Conservation (phyloP, 208 protist genomes). For the Leishmania arabica region DNA sequence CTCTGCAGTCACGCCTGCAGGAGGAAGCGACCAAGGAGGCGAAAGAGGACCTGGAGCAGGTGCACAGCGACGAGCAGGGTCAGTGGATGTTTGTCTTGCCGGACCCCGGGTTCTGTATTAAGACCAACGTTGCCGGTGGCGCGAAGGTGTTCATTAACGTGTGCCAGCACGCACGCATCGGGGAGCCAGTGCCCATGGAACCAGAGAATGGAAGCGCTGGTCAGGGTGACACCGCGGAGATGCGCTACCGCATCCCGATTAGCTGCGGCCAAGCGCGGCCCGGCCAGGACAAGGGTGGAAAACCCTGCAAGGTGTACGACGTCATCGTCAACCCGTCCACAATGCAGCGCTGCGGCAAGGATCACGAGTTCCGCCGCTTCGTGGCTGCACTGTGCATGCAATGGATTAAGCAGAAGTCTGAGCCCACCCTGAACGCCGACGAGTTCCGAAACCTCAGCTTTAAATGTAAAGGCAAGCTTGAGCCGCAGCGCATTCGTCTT, state of each 20-base stretch:
- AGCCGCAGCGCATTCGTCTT: conserved; percentile 88
- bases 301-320: conserved; percentile 91
- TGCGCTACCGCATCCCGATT: conserved; percentile 86
- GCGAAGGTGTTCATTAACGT: conserved; percentile 92
- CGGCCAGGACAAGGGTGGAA: conserved; percentile 83
- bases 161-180: conserved; percentile 83
- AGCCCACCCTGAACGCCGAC: conserved; percentile 88
- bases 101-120: conserved; percentile 86
- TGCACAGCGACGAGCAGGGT: conserved; percentile 87
- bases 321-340: conserved; percentile 89
- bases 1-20: conserved; percentile 72
- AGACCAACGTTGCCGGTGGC: conserved; percentile 62
- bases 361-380: conserved; percentile 87
- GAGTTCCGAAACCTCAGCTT: conserved; percentile 90
- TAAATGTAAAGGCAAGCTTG: conserved; percentile 82
- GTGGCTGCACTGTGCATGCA: conserved; percentile 88
- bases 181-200: conserved; percentile 85
- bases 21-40: conserved; percentile 56
- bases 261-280: conserved; percentile 86
- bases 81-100: conserved; percentile 91
- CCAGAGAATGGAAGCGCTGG: conserved; percentile 12
- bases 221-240: conserved; percentile 38
- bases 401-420: conserved; percentile 90
- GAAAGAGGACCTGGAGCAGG: conserved; percentile 76
- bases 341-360: conserved; percentile 61